These are phyloP conservation scores for Pseudonectria foliicola DNA, from an alignment of 2,329 filamentous ascomycete genomes.

Conservation along the genomic window DNA sequence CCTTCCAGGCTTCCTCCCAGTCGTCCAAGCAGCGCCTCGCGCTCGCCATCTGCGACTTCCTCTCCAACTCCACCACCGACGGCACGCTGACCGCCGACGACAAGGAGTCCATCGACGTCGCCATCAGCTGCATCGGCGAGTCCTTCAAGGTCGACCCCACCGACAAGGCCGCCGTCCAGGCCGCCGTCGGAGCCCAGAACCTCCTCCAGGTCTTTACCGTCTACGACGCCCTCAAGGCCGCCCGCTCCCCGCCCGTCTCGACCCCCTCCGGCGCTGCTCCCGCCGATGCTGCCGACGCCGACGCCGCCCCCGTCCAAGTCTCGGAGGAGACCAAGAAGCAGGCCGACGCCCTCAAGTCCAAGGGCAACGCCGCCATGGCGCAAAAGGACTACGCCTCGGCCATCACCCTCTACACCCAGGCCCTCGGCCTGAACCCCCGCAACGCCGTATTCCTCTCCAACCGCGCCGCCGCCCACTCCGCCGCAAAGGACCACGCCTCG, in stretches of 20 bases:
- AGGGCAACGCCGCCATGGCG: constrained; percentile 92
- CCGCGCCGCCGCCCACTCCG: constrained; percentile 88
- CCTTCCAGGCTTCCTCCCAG: constrained; percentile 27
- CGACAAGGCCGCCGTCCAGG: constrained; percentile 63
- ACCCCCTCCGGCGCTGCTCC: constrained; percentile 36
- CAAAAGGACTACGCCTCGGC: constrained; percentile 81
- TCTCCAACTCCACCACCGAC: constrained; percentile 74
- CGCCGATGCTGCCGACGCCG: constrained; percentile 26
- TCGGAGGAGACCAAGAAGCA: constrained; percentile 62
- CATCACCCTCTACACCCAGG: constrained; percentile 82
- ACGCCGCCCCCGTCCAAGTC: constrained; percentile 27
- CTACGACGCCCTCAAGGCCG: constrained; percentile 85
- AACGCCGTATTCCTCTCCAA: constrained; percentile 98
- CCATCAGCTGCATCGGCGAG: constrained; percentile 88
- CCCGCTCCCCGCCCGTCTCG: constrained; percentile 24
- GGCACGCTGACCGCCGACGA: constrained; percentile 85
- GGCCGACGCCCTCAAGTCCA: constrained; percentile 80
- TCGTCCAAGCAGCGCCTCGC: constrained; percentile 76
- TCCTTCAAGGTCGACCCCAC: constrained; percentile 90
- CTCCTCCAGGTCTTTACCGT: constrained; percentile 88
- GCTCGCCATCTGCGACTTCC: constrained; percentile 95
- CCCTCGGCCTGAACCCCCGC: constrained; percentile 68
- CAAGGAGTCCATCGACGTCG: constrained; percentile 88
- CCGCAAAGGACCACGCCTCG: constrained; percentile 73
- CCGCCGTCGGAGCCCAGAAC: constrained; percentile 78